Evolutionary conservation across 305 asterid genomes (phyloP).

Genomic region (Rubia peregrina): DNA sequence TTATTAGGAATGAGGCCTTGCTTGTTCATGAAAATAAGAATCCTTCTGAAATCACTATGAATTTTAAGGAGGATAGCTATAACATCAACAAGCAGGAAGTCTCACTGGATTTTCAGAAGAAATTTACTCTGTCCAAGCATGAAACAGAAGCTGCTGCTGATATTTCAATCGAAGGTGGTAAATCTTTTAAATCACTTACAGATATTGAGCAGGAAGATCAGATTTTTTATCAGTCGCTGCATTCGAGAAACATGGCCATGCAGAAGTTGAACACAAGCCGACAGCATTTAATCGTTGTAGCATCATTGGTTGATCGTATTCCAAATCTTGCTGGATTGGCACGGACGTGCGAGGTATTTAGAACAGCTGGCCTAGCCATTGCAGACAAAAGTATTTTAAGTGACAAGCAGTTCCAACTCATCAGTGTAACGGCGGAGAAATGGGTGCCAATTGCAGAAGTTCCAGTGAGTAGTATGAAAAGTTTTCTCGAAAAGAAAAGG

Average conservation of each 20-base stretch:
- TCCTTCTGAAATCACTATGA: conserved; percentile 22
- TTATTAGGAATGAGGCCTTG: conserved; percentile 61
- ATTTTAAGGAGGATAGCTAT: conserved; percentile 31
- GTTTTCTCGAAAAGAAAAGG: conserved; percentile 77
- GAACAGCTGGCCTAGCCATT: conserved; percentile 71
- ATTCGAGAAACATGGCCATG: conserved; percentile 47
- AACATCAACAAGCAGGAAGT: conserved; percentile 28
- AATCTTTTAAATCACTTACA: conserved; percentile 46
- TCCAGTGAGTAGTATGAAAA: conserved; percentile 58
- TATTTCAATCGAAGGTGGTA: conserved; percentile 29
- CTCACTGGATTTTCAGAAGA: conserved; percentile 67
- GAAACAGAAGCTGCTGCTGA: conserved; percentile 42
- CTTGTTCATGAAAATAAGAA: conserved; percentile 29
- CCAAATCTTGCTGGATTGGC: conserved; percentile 99
- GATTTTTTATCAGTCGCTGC: conserved; percentile 65
- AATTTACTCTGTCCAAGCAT: conserved; percentile 55
- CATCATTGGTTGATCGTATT: conserved; percentile 88
- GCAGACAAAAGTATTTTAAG: conserved; percentile 62
- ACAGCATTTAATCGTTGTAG: conserved; percentile 67
- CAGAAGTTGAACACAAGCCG: conserved; percentile 59
- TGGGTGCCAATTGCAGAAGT: conserved; percentile 93
- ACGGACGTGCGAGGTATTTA: conserved; percentile 93
- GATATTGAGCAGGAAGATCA: conserved; percentile 74
- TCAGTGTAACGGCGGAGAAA: conserved; percentile 96
- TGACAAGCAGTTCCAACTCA: conserved; percentile 97